Evolutionary conservation across 2,329 filamentous ascomycete genomes (phyloP).

Genomic region (Daldinia sp.): DNA sequence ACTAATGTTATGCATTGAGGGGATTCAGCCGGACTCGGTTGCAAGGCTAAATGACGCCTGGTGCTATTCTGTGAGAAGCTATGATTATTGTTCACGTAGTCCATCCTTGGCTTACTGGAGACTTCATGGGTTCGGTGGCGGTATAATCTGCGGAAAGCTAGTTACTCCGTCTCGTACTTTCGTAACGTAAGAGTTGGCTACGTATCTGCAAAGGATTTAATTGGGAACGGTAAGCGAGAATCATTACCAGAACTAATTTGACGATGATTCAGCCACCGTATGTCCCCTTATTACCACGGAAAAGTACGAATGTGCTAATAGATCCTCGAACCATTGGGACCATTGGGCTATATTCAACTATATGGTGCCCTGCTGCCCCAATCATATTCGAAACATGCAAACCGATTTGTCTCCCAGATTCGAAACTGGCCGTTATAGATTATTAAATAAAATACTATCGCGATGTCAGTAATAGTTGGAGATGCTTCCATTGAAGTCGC

Average conservation of each 20-base stretch:
- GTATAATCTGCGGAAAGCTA: slow-evolving; percentile 23
- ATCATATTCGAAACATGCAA: neutral
- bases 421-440: neutral
- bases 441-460: neutral
- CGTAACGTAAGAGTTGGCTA: slow-evolving; percentile 2
- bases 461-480: slow-evolving; percentile 18
- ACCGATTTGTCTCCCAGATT: neutral
- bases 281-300: neutral
- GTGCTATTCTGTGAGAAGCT: neutral
- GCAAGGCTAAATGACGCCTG: slow-evolving; percentile 6
- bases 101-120: slow-evolving; percentile 18
- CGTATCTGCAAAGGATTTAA: neutral
- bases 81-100: too few relatives aligned
- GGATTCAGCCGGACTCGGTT: slow-evolving; percentile 14
- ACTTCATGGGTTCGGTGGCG: slow-evolving; percentile 23
- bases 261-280: slow-evolving; percentile 20
- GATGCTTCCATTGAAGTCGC: slow-evolving; percentile 28
- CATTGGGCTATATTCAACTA: too few relatives aligned
- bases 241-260: slow-evolving; percentile 5
- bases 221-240: neutral
- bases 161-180: slow-evolving; percentile 28
- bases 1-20: neutral
- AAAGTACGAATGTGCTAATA: neutral
- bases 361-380: neutral
- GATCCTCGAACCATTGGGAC: neutral